Percentiles rank a stretch among this genome's conserved stretches.
phyloP scores from a whole-genome alignment of 2,329 filamentous ascomycete species.

The Diaporthe vexans region DNA sequence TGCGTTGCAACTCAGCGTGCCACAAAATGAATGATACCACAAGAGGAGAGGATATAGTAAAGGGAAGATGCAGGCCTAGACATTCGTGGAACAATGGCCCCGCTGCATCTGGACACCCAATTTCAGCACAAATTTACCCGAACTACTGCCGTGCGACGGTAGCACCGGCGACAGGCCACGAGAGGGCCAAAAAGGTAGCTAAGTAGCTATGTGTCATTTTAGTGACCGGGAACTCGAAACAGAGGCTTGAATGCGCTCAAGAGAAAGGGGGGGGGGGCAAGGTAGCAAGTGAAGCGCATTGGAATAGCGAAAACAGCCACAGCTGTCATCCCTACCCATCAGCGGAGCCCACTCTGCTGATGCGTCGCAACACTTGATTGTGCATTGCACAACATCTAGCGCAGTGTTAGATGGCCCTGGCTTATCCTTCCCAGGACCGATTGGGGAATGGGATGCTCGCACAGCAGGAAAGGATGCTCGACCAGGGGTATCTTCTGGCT shows the following conservation, averaged over 20 bases:
- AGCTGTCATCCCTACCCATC: not conserved
- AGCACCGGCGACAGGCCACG: not conserved
- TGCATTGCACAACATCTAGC: constrained; percentile 24
- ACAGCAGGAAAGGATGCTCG: not conserved
- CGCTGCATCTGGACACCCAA: constrained; percentile 16
- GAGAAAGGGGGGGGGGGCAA: too few relatives aligned
- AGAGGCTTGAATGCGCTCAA: not conserved
- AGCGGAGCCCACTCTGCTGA: not conserved
- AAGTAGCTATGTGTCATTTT: not conserved
- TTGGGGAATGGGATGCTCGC: constrained; percentile 17
- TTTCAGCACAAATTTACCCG: constrained; percentile 13
- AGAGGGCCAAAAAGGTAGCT: not conserved
- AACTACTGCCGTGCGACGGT: constrained; percentile 22
- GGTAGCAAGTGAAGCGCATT: not conserved
- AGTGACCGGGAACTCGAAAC: not conserved
- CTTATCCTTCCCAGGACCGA: constrained; percentile 15
- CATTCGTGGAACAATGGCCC: constrained; percentile 6
- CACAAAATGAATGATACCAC: not conserved
- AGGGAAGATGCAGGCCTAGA: not conserved
- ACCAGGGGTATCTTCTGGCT: constrained; percentile 15
- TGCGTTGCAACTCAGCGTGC: not conserved
- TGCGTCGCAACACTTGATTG: not conserved
- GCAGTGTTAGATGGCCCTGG: not conserved
- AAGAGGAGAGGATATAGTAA: not conserved
- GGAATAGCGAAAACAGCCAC: not conserved